A percentile compares a stretch with the other conserved stretches of the same genome.
phyloP scores from a whole-genome alignment of 495 filamentous ascomycete genomes.

The Penicillium coprophilum region DNA sequence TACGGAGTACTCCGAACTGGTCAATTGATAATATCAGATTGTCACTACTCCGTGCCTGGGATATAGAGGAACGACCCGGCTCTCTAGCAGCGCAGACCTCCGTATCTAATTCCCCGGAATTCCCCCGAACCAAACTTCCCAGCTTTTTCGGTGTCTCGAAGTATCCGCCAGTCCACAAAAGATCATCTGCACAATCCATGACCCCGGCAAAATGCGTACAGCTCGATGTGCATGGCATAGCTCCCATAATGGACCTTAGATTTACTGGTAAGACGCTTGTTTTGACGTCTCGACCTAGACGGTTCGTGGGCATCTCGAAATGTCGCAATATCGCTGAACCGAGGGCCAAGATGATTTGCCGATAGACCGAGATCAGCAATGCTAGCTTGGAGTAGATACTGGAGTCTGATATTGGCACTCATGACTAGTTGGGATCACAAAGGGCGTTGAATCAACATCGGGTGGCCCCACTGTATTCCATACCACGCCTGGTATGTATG shows the following conservation, averaged over 20 bases:
- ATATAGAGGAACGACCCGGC: no score
- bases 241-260: background rate
- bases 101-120: background rate
- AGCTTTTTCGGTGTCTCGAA: no score
- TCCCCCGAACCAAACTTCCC: background rate
- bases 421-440: background rate
- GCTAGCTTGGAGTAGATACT: background rate
- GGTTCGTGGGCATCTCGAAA: background rate
- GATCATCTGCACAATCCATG: background rate
- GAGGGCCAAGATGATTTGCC: background rate
- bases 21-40: background rate
- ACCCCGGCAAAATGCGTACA: background rate
- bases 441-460: no score
- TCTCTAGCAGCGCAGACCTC: no score
- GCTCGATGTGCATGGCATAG: background rate
- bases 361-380: background rate
- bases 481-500: no score
- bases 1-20: background rate
- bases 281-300: background rate
- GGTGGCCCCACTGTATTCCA: no score
- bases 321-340: background rate
- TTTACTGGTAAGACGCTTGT: slow-evolving; percentile 4
- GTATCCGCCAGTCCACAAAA: background rate
- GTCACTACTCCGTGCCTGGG: no score
- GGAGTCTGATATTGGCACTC: background rate